Base-by-base conservation (phyloP, 1,284 basidiomycete genomes). In the Malassezia sp. region DNA sequence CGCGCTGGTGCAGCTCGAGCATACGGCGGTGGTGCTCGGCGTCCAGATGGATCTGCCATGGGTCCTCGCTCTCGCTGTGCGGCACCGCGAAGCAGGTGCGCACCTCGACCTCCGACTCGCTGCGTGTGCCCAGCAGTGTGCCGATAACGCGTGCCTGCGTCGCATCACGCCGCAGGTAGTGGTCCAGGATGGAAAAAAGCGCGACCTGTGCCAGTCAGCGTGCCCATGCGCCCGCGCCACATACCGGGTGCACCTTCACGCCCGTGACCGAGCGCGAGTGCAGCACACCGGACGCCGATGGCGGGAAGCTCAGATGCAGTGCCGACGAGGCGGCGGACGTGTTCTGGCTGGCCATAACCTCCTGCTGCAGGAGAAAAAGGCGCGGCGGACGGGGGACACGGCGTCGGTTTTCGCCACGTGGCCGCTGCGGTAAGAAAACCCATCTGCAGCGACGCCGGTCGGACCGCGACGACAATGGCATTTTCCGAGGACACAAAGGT, bases 1-100 rank as follows among this genome's bases (percentile, higher is more conserved):
- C 84, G 63, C 81, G 84, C 63, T 82, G 80, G 68, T 84, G 83
- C 46, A 96, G 76, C 54, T 95, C 89, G 64, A 84, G 84, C 84
- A 96, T 88, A 42, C 81, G 80, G 57, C 83, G 81, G 72, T 93
- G 88, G 73, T 95, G 91, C 52, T 93, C 89, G 80, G 89, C 86
- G 72, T 96, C 90, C 53, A 95, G 84, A 42, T 66, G 62, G n/a
- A 69, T 65, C 73, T 88, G 85, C 33, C 59, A 60, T 39, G 63
- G 63, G 50, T 69, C 85, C 61, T 80, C 82, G 36, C 84, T 86
- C 75, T 96, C 91, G 43, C 64, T 45, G 42, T 66, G 66, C 1
- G 65, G 65, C 10, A 67, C 64, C 11, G 65, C 66, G 29, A 68
- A 70, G 40, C 56, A 59, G 51, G 55, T 61, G 42, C 59, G 59